Evolutionary conservation across 768 basidiomycete genomes (phyloP).

Genomic region (Tubosaeta sp.): DNA sequence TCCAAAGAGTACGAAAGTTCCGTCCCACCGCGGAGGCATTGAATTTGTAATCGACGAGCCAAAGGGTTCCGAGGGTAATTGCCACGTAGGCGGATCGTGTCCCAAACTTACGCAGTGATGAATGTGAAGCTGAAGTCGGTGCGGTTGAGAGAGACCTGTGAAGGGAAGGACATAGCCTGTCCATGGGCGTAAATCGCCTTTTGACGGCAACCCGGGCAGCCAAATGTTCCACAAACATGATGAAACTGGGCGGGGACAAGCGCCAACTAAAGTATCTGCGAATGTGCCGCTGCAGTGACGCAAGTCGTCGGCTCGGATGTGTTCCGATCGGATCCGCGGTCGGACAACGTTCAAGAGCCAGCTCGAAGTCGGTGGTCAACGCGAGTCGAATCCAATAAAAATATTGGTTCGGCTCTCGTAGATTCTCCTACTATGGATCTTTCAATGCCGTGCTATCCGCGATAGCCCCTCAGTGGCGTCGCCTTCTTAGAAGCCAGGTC

Average conservation of each 20-base stretch:
- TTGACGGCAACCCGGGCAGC: not conserved
- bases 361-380: not conserved
- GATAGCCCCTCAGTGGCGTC: not conserved
- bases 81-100: slow-evolving; percentile 24
- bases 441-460: not conserved
- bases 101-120: slow-evolving; percentile 10
- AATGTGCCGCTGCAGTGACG: not conserved
- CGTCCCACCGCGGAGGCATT: slow-evolving; percentile 47
- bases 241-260: not conserved
- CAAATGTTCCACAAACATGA: slow-evolving; percentile 6
- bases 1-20: slow-evolving; percentile 47
- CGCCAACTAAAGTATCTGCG: not conserved
- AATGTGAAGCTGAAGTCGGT: not conserved
- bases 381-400: no score
- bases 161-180: no score
- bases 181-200: not conserved
- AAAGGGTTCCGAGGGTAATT: slow-evolving; percentile 30
- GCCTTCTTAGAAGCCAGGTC: not conserved
- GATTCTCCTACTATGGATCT: not conserved
- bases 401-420: no score
- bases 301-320: not conserved
- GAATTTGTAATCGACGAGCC: slow-evolving; percentile 38
- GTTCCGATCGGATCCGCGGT: not conserved
- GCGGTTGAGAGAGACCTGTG: not conserved
- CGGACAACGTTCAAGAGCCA: not conserved